Conservation (phyloP, 2,329 filamentous ascomycete species). For the Colletotrichum sp. region DNA sequence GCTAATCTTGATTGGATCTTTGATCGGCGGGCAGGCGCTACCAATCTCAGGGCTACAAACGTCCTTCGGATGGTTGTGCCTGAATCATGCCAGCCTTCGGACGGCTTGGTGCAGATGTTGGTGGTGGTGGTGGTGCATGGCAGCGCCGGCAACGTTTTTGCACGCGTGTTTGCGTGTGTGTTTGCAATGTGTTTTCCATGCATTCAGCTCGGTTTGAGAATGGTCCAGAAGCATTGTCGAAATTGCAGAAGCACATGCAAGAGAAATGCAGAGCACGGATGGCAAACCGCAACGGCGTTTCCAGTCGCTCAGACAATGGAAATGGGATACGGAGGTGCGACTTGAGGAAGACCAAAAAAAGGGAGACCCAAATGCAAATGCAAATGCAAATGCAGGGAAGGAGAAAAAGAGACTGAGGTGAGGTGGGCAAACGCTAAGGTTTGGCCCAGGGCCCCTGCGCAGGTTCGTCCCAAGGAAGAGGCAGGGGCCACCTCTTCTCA, state of each 20-base stretch:
- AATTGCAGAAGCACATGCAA: background rate
- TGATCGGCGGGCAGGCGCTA: background rate
- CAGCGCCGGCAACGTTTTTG: background rate
- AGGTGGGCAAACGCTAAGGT: background rate
- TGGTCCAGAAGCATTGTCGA: background rate
- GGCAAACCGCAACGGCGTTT: background rate
- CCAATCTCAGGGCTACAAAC: background rate
- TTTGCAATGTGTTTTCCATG: background rate
- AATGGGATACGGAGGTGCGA: background rate
- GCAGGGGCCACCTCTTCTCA: background rate
- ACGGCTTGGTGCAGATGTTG: background rate
- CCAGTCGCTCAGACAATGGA: background rate
- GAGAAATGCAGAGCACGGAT: background rate
- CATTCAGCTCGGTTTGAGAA: background rate
- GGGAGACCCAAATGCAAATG: background rate
- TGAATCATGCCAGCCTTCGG: background rate
- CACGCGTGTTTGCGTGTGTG: background rate
- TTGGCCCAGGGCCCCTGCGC: background rate
- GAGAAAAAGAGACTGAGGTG: background rate
- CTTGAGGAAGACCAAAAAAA: background rate
- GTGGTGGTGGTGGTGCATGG: background rate
- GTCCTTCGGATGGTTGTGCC: background rate
- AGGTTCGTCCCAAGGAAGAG: background rate
- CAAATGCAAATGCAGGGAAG: background rate
- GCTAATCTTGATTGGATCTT: background rate